phyloP scores from a whole-genome alignment of 257 asterid genomes.

The Prunella vulgaris region DNA sequence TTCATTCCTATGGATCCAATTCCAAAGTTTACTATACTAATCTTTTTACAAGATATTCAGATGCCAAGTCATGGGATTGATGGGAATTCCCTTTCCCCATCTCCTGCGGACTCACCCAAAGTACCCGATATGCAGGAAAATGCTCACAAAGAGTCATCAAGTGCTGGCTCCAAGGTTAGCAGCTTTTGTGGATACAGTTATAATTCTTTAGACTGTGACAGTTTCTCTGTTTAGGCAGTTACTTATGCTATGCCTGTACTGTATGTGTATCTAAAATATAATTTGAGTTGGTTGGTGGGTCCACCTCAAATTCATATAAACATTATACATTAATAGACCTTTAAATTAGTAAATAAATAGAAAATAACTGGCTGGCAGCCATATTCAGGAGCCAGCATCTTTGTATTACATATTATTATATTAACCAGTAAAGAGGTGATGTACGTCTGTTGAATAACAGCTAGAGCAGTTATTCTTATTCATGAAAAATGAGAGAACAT shows the following conservation, averaged over 20 bases:
- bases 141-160: slow-evolving; percentile 28
- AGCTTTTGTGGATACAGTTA: not conserved
- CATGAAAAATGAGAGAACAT: not conserved
- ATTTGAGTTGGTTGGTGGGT: not conserved
- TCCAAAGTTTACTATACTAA: not conserved
- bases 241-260: too few relatives aligned
- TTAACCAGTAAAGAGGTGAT: not conserved
- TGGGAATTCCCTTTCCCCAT: slow-evolving; percentile 33
- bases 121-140: slow-evolving; percentile 27
- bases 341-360: not conserved
- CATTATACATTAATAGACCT: not conserved
- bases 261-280: too few relatives aligned
- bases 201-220: slow-evolving; percentile 3
- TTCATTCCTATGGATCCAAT: not conserved
- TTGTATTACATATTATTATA: not conserved
- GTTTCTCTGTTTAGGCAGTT: not conserved
- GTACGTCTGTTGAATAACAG: not conserved
- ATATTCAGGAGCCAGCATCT: not conserved
- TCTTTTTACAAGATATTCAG: not conserved
- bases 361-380: not conserved
- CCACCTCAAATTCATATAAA: not conserved
- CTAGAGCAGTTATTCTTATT: not conserved
- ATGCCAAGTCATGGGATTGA: slow-evolving; percentile 37
- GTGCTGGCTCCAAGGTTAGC: slow-evolving; percentile 39
- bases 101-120: slow-evolving; percentile 34